Base-by-base conservation (phyloP, 1,284 basidiomycete genomes). In the Ceratobasidium sp. region DNA sequence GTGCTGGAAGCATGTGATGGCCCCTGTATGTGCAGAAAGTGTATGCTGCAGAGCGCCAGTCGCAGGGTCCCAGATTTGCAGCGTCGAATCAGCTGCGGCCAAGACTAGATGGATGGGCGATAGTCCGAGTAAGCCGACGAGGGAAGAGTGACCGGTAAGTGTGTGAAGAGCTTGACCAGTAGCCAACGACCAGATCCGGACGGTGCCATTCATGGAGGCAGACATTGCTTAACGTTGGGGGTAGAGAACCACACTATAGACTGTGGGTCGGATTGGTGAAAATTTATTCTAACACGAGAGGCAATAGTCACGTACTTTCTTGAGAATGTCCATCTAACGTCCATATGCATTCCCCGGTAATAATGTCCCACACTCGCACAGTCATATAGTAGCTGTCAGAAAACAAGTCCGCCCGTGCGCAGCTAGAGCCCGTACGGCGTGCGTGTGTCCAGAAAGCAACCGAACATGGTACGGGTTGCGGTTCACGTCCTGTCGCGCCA, bases 1-100 rank as follows among this genome's bases (percentile, higher is more conserved):
- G 83, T 98, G 97, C 85, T 97, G 95, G 90, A 98, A 98, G 85
- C 97, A 98, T 7, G 97, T 98, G 82, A 98, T 98, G 13, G 97
- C 96, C 28, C 96, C 96, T 2, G 94, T 93, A 85, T 98, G 97
- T 0, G 94, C 95, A 0, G 93, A 91, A 56, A 98, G 90, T 0
- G 92, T 92, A 82, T 96, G 93, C 49, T 90, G 91, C 53, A 95
- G 88, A 80, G 93, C 91, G 76, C 95, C 95, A 0, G 90, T 91
- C 58, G 92, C 91, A 1, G 96, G 94, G 83, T 98, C 93, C 97
- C 97, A 98, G 26, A 98, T 91, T 3, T 96, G 92, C 18, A 98
- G 87, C 0, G 95, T 97, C 20, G 95, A 95, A 84, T 98, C 97
- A 10, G 97, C 97, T 0, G 97, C 97, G 4, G 96, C 97, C 44